Evolutionary conservation across 148 eudicot genomes (phyloP).

Genomic region (Amaranthus hypochondriacus): DNA sequence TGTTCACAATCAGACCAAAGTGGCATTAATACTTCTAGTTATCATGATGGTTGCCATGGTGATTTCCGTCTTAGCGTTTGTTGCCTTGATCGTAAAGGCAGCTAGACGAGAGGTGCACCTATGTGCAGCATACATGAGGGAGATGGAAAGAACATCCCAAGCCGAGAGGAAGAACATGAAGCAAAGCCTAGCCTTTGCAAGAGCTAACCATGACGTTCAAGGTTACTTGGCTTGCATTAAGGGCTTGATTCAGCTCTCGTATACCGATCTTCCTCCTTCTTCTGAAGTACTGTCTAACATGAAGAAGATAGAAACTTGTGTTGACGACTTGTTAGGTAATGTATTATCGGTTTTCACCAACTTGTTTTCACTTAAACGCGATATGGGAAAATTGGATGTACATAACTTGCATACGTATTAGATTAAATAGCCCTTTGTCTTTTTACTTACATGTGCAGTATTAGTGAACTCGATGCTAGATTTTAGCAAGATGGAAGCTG

Average conservation of each 20-base stretch:
- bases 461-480: conserved; percentile 70
- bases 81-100: conserved; percentile 26
- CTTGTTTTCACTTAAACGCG: too few species aligned
- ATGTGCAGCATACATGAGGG: conserved; percentile 47
- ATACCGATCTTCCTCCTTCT: conserved; percentile 25
- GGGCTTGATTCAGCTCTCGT: conserved; percentile 43
- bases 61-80: conserved; percentile 21
- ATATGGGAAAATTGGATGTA: too few species aligned
- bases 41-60: conserved; percentile 23
- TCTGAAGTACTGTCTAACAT: conserved; percentile 49
- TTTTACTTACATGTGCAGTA: conserved; percentile 28
- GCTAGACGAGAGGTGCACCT: conserved; percentile 40
- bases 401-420: too few species aligned
- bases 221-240: conserved; percentile 56
- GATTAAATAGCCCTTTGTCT: too few species aligned
- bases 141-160: conserved; percentile 62
- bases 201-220: conserved; percentile 74
- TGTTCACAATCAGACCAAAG: conserved; percentile 24
- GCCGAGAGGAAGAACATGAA: conserved; percentile 60
- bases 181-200: conserved; percentile 59
- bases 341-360: too few species aligned
- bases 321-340: conserved; percentile 56
- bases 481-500: conserved; percentile 73
- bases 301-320: conserved; percentile 39
- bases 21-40: conserved; percentile 30